Base-by-base conservation (phyloP, 225 moss, liverwort and hornwort genomes). In the Pseudisothecium myosuroides region DNA sequence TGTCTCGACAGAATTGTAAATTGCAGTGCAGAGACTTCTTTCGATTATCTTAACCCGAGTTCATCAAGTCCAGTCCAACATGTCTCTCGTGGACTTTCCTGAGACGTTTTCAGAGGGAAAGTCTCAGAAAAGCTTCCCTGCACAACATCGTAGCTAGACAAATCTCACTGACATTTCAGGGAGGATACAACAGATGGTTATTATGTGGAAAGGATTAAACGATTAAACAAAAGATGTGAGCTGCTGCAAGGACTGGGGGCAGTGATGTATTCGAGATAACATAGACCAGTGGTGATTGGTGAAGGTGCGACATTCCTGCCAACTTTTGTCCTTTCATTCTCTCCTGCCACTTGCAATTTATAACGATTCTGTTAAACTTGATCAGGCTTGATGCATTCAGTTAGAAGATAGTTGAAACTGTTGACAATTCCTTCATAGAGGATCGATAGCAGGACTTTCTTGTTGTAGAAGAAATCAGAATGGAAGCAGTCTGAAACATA, bases 91-190 rank as follows among this genome's bases (percentile, higher is more conserved):
- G 83, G 41, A 82, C 74, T 63, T 88, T 17, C 9, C 39, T 50
- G 49, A 37, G 72, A 82, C 31, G 4, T 88, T 73, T 41, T 41
- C 66, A 56, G 32, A 65, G 41, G 22, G 4, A 24, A 21, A 71
- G 12, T 9, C 55, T 52, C 34, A 45, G 19, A 43, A 65, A 56
- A 55, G 43, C 26, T 45, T 43, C 23, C 39, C 88, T 82, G 62
- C 62, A 82, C 82, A 28, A 26, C 13, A 43, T 41, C 34, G 56
- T 37, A 6, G 52, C 52, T 16, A 52, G 64, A 64, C 65, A 83
- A 76, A 88, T 88, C 88, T 83, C 83, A 83, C 88, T 88, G 88
- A 83, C 83, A 76, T 56, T 55, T 83, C 92, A 83, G 73, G 83
- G 54, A 66, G 37, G 50, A 60, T 84, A 60, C 78, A 64, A 37